Percentiles rank a stretch among this genome's conserved stretches.
These are phyloP conservation scores for Coemansia sp. DNA, from an alignment of 192 early-diverging fungal genomes.

Conservation along the genomic window DNA sequence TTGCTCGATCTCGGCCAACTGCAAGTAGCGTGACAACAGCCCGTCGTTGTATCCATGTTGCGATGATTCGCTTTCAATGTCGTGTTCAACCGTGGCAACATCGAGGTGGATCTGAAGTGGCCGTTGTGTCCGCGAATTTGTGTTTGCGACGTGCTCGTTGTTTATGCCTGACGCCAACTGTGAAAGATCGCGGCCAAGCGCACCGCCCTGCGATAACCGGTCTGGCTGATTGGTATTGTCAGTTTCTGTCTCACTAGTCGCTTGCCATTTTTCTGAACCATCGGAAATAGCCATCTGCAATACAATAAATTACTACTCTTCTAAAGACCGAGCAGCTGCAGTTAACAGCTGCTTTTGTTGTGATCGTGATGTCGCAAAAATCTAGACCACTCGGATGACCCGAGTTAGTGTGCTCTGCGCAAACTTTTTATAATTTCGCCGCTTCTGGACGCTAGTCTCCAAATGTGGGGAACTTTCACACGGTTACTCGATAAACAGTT, in stretches of 20 bases:
- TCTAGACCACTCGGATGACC: not conserved
- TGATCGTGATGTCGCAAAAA: not conserved
- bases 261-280: not conserved
- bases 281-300: not conserved
- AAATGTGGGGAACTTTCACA: not conserved
- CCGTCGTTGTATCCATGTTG: constrained; percentile 5
- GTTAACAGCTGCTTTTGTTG: not conserved
- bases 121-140: not conserved
- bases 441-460: not conserved
- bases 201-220: not conserved
- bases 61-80: not conserved
- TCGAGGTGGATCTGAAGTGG: constrained; percentile 27
- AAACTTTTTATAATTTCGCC: not conserved
- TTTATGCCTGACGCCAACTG: not conserved
- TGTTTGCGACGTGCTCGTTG: not conserved
- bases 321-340: too few species aligned
- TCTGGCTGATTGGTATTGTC: not conserved
- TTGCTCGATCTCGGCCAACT: constrained; percentile 25
- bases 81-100: constrained; percentile 18
- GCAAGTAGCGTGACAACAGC: constrained; percentile 24
- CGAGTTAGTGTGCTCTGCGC: not conserved
- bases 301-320: too few species aligned
- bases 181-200: constrained; percentile 1
- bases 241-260: not conserved
- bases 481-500: not conserved